phyloP scores from a whole-genome alignment of 257 asterid genomes.

The Haberlea rhodopensis region DNA sequence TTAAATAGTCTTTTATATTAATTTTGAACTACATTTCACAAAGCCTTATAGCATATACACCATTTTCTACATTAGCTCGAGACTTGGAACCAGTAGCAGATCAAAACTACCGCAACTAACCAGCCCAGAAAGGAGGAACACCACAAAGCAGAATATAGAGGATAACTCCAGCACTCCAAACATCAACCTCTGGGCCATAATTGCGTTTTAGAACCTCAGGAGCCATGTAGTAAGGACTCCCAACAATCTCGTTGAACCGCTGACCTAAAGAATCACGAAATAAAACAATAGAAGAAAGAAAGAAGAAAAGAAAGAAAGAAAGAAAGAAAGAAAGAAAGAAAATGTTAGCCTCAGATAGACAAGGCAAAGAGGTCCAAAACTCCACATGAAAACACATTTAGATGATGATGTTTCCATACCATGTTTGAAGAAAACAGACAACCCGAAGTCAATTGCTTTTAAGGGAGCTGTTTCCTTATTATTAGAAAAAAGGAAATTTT shows the following conservation, averaged over 20 bases:
- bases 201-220: slow-evolving; percentile 74
- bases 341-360: slow-evolving; percentile 7
- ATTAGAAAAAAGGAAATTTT: slow-evolving; percentile 62
- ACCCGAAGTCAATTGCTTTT: slow-evolving; percentile 70
- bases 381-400: not conserved
- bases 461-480: slow-evolving; percentile 63
- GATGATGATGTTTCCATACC: slow-evolving; percentile 37
- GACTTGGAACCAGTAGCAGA: slow-evolving; percentile 5
- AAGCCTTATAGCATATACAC: not conserved
- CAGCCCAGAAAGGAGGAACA: slow-evolving; percentile 87
- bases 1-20: not conserved
- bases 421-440: slow-evolving; percentile 63
- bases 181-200: slow-evolving; percentile 66
- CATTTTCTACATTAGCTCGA: not conserved
- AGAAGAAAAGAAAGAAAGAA: slow-evolving; percentile 17
- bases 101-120: slow-evolving; percentile 33
- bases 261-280: slow-evolving; percentile 40
- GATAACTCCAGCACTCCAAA: slow-evolving; percentile 77
- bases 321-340: slow-evolving; percentile 16
- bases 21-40: not conserved
- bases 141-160: slow-evolving; percentile 76
- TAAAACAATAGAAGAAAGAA: slow-evolving; percentile 7
- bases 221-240: slow-evolving; percentile 87
- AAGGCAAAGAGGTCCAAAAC: not conserved
- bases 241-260: slow-evolving; percentile 65